Conservation (phyloP, 2,329 filamentous ascomycete genomes). For the Aspergillus sp. region DNA sequence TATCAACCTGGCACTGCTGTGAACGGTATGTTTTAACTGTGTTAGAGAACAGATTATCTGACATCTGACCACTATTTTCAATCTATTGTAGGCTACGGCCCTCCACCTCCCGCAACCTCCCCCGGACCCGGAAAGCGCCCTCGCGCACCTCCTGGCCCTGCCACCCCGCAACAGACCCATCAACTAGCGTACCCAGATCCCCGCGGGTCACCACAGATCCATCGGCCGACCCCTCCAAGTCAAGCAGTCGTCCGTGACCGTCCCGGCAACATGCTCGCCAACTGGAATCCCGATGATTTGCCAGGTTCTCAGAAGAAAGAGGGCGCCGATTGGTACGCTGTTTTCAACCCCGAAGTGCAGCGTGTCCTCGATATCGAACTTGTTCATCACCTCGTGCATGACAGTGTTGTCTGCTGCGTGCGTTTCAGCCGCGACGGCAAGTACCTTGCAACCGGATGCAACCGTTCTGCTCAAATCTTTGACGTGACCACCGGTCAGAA, state of each 20-base stretch:
- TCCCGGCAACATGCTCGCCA: constrained; percentile 72
- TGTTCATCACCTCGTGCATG: constrained; percentile 87
- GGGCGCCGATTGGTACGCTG: constrained; percentile 89
- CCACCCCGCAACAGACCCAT: constrained; percentile 89
- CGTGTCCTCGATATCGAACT: constrained; percentile 90
- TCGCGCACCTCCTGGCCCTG: constrained; percentile 64
- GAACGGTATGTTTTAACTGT: constrained; percentile 54
- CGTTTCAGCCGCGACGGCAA: constrained; percentile 95
- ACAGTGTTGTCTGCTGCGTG: constrained; percentile 97
- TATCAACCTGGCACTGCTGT: constrained; percentile 64
- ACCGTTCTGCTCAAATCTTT: constrained; percentile 98
- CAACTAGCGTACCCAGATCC: constrained; percentile 82
- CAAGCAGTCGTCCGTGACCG: constrained; percentile 50
- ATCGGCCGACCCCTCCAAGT: constrained; percentile 72
- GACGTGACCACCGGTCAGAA: constrained; percentile 86
- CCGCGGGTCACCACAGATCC: constrained; percentile 80
- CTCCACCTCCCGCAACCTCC: constrained; percentile 79
- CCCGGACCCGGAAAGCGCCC: constrained; percentile 79
- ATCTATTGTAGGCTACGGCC: constrained; percentile 64
- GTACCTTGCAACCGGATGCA: constrained; percentile 95
- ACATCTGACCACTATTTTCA: constrained; percentile 51
- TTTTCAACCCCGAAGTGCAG: constrained; percentile 91
- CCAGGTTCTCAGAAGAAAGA: constrained; percentile 86
- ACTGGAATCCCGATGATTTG: constrained; percentile 82
- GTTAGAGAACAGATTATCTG: constrained; percentile 20